Base-by-base conservation (phyloP, 192 early-diverging fungal genomes). In the Rhizophagus prolifer region DNA sequence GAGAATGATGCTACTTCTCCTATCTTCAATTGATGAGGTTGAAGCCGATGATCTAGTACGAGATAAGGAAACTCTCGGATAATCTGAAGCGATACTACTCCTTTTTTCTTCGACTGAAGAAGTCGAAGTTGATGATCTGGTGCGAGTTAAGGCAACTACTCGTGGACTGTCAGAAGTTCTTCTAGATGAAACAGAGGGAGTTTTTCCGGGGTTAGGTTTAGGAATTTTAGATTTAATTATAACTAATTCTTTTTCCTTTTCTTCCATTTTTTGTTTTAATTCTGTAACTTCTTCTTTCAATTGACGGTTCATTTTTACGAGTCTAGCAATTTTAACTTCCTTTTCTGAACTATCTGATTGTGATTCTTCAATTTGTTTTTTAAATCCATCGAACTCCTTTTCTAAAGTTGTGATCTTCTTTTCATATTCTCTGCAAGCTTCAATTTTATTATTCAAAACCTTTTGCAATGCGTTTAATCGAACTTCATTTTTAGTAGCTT, bases 201-300 rank as follows among this genome's bases (percentile, higher is more conserved):
- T 6, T 36, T 50, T 67, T 58, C 16, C 4, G 9, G 75, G 46
- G 58, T 44, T 21, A n/a, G 75, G 75, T 36, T 26, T 19, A 2
- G 75, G 75, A 59, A 76, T 76, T 28, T 46, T 38, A 36, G 75
- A 76, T 58, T 68, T 76, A 12, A 76, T 76, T 9, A 46, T 19
- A 36, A 76, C 36, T n/a, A 76, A 58, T 58, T 76, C 75, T 23
- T 76, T 16, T 68, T 76, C 75, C 13, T 76, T 76, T 58, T 23
- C 75, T 46, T 76, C 75, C 75, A 76, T 76, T 76, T 76, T 76
- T 58, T 76, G 26, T 67, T 76, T 76, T 3, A 76, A 14, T 34
- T 76, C 60, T 0, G 75, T 68, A 31, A 76, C 63, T 76, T 76
- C 75, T 21, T 65, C 65, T 36, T 76, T 76, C 16, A 76, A 41